These are phyloP conservation scores for Brassica incana DNA, from an alignment of 345 rosid species.

Conservation along the genomic window DNA sequence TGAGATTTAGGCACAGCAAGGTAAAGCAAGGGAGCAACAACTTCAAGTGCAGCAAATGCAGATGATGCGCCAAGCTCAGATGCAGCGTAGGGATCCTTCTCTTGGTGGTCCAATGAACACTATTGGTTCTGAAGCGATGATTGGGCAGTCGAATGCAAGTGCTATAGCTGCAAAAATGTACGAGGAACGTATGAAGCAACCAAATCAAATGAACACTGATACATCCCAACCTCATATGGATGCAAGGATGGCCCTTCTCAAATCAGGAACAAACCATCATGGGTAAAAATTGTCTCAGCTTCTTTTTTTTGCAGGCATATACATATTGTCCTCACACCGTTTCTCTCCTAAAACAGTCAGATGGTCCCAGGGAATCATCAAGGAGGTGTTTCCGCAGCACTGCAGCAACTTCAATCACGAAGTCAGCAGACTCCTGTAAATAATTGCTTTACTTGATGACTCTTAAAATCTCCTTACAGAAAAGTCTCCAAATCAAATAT, in stretches of 20 bases:
- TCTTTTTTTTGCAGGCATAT: slow-evolving; percentile 19
- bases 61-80: slow-evolving; percentile 74
- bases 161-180: slow-evolving; percentile 84
- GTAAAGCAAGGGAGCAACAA: slow-evolving; percentile 86
- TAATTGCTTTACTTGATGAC: slow-evolving; percentile 17
- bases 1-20: slow-evolving; percentile 66
- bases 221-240: slow-evolving; percentile 80
- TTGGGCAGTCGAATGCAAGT: slow-evolving; percentile 78
- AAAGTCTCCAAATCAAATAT: slow-evolving; percentile 12
- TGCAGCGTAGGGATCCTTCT: slow-evolving; percentile 78
- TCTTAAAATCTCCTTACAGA: slow-evolving; percentile 18
- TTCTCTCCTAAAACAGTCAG: slow-evolving; percentile 52
- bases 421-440: slow-evolving; percentile 48
- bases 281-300: slow-evolving; percentile 51
- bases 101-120: slow-evolving; percentile 69
- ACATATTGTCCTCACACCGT: background rate
- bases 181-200: slow-evolving; percentile 83
- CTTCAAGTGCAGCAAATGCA: slow-evolving; percentile 81
- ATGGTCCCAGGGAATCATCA: slow-evolving; percentile 84
- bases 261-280: slow-evolving; percentile 74
- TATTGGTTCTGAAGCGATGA: slow-evolving; percentile 69
- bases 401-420: slow-evolving; percentile 92
- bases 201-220: slow-evolving; percentile 70
- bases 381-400: slow-evolving; percentile 71
- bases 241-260: slow-evolving; percentile 82